phyloP scores from a whole-genome alignment of 371 early-diverging fungal species.

The Coemansia sp. region DNA sequence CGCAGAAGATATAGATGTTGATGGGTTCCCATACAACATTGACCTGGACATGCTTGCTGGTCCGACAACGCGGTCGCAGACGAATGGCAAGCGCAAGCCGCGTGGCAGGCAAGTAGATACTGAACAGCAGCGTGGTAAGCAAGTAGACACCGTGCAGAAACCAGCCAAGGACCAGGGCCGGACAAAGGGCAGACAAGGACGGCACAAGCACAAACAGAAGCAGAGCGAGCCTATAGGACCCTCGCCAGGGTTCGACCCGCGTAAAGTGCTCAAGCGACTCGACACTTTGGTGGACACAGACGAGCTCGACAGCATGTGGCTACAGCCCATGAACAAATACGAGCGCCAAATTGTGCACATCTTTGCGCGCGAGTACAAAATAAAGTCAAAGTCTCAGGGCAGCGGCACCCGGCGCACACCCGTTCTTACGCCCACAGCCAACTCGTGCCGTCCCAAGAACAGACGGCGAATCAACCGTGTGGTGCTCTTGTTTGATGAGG shows the following conservation, averaged over 20 bases:
- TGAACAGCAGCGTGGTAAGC: too few relatives aligned
- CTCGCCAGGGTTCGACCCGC: conserved; percentile 35
- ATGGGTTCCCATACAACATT: conserved; percentile 28
- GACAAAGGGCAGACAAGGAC: conserved; percentile 16
- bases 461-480: conserved; percentile 29
- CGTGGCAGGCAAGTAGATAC: not conserved
- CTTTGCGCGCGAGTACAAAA: conserved; percentile 44
- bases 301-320: conserved; percentile 47
- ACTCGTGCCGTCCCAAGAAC: conserved; percentile 30
- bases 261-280: conserved; percentile 24
- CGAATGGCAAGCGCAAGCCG: not conserved
- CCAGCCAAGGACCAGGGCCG: conserved; percentile 15
- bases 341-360: conserved; percentile 50
- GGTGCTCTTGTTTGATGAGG: conserved; percentile 28
- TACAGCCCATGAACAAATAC: conserved; percentile 51
- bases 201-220: conserved; percentile 4
- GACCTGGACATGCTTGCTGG: conserved; percentile 25
- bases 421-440: conserved; percentile 39
- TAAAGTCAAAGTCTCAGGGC: conserved; percentile 50
- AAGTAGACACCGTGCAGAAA: not conserved
- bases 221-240: not conserved
- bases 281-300: conserved; percentile 23
- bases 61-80: not conserved
- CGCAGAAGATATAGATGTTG: conserved; percentile 21
- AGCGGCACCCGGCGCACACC: conserved; percentile 27